A percentile compares a stretch with the other conserved stretches of the same genome.
Evolutionary conservation across 2,329 filamentous ascomycete genomes (phyloP).

Genomic region (Alternaria infectoria): DNA sequence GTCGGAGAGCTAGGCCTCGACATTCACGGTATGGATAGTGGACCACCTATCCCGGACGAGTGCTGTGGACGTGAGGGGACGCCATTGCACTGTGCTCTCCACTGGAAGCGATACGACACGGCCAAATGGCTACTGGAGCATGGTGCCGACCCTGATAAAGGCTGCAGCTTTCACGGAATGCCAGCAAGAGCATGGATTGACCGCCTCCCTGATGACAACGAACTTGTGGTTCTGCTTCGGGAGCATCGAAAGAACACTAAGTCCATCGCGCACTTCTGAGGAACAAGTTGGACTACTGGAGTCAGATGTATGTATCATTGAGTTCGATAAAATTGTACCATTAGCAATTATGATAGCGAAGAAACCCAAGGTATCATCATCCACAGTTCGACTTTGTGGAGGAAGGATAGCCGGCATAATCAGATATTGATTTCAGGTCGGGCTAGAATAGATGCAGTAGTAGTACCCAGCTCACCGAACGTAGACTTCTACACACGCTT

Average conservation of each 20-base stretch:
- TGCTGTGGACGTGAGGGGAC: neutral
- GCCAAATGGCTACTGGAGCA: constrained; percentile 16
- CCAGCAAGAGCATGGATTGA: neutral
- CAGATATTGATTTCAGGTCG: too few species aligned
- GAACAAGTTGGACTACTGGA: neutral
- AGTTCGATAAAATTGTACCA: neutral
- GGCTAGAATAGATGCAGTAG: too few species aligned
- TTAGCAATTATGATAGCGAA: neutral
- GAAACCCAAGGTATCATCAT: too few species aligned
- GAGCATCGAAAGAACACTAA: neutral
- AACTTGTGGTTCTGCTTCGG: neutral
- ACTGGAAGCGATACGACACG: constrained; percentile 6
- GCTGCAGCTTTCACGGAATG: neutral
- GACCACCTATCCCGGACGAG: neutral
- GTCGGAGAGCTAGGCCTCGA: constrained; percentile 8
- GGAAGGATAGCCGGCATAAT: too few species aligned
- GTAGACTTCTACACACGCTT: neutral
- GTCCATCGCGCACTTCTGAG: neutral
- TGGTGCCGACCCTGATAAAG: constrained; percentile 16
- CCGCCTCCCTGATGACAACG: neutral
- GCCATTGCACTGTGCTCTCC: constrained; percentile 6
- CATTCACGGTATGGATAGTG: constrained; percentile 3
- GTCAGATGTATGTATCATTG: neutral
- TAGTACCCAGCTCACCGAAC: neutral
- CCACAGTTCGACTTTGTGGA: too few species aligned